Base-by-base conservation (phyloP, 2,329 filamentous ascomycete species). In the Beauveria bassiana region DNA sequence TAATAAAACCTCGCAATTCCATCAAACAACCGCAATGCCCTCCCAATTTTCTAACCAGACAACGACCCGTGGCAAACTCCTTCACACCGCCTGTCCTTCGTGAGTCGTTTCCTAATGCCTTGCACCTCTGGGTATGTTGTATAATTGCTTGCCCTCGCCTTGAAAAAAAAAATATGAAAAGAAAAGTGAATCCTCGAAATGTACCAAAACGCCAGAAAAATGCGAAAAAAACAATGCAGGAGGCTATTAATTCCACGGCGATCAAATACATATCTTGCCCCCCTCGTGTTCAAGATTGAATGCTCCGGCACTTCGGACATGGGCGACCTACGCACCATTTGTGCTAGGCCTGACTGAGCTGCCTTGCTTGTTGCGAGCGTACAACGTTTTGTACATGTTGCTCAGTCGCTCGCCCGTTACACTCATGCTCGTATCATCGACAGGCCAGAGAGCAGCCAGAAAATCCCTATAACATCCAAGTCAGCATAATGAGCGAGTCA, bases 391-490 rank as follows among this genome's bases (percentile, higher is more conserved):
- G 64, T 79, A 79, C 76, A 79, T 78, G 63, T 74, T 73, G 68
- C 75, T 77, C 63, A 79, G 64, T 61, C 77, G 71, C 56, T 73
- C 68, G 56, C 77, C 77, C n/a, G 75, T 78, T 45, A 79, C 75
- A 58, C 72, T 75, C 63, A 74, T 75, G 64, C 71, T 76, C 46
- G 75, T 77, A 64, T 76, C 75, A 63, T 79, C 77, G 20, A 79
- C 77, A 5, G 77, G 77, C 77, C 77, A 79, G 26, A 79, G 69
- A 16, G 72, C 75, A 57, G 77, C 77, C 63, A 79, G 64, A 63
- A 79, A 79, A 52, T 78, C 75, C 77, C 76, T 78, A 10, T 6
- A 34, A 42, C 10, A 43, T n/a, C 12, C 12, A 18, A 8, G 49
- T 64, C 38, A 64, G 63, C 20, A 55, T 31, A 8, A 18, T n/a